Evolutionary conservation across 179 eudicot species (phyloP).

Genomic region (Spinacia oleracea): DNA sequence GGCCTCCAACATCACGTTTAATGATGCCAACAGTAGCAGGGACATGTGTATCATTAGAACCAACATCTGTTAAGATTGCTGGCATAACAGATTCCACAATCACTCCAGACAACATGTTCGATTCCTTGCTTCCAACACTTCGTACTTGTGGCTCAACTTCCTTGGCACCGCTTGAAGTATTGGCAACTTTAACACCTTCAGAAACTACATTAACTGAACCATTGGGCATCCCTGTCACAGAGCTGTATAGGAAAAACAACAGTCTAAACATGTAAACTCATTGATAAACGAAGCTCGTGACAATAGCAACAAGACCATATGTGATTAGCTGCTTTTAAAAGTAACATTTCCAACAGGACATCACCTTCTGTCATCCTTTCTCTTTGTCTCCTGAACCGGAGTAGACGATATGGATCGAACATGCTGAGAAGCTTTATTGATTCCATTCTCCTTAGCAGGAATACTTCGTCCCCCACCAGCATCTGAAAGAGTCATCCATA

Average conservation of each 20-base stretch:
- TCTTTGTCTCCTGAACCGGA: constrained; percentile 23
- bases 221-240: constrained; percentile 40
- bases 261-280: constrained; percentile 27
- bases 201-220: constrained; percentile 47
- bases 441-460: constrained; percentile 11
- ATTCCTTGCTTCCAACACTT: constrained; percentile 34
- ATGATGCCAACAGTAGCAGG: constrained; percentile 42
- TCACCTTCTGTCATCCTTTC: constrained; percentile 51
- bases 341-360: background rate
- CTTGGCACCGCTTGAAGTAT: constrained; percentile 27
- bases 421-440: background rate
- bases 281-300: constrained; percentile 8
- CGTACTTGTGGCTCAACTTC: constrained; percentile 30
- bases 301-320: constrained; percentile 12
- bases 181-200: constrained; percentile 35
- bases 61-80: constrained; percentile 20
- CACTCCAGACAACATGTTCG: constrained; percentile 27
- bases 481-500: background rate
- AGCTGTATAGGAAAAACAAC: constrained; percentile 48
- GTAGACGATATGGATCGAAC: background rate
- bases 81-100: constrained; percentile 27
- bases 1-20: constrained; percentile 47
- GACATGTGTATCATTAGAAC: constrained; percentile 35
- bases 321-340: background rate
- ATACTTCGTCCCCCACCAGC: background rate